phyloP scores from a whole-genome alignment of 2,329 filamentous ascomycete species.

The Colletotrichum destructivum region DNA sequence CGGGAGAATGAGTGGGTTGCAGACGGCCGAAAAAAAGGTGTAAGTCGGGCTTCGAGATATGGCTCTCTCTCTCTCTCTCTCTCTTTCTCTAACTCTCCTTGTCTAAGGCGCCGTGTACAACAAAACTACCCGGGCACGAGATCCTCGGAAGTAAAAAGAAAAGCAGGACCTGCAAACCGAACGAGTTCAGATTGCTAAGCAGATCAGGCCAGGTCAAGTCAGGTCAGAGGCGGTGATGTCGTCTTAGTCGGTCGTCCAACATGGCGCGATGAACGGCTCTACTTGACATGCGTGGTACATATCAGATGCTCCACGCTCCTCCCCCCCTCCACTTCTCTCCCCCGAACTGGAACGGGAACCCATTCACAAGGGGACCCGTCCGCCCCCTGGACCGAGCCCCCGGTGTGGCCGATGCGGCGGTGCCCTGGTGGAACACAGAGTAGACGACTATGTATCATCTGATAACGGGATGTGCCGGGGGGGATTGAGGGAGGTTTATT shows the following conservation, averaged over 20 bases:
- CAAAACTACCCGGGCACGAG: neutral
- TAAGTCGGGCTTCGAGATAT: conserved; percentile 22
- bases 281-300: conserved; percentile 2
- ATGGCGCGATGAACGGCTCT: conserved; percentile 16
- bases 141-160: neutral
- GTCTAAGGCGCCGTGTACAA: neutral
- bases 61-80: neutral
- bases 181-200: conserved; percentile 26
- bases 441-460: conserved; percentile 25
- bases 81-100: no score
- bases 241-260: conserved; percentile 3
- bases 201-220: conserved; percentile 21
- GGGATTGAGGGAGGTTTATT: neutral
- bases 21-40: neutral
- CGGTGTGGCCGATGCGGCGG: conserved; percentile 17
- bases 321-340: neutral
- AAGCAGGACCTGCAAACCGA: conserved; percentile 2
- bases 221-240: conserved; percentile 11
- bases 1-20: neutral
- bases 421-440: neutral
- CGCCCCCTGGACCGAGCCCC: conserved; percentile 16
- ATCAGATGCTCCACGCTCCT: neutral
- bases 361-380: conserved; percentile 15
- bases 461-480: conserved; percentile 33
- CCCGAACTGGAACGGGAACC: conserved; percentile 16